Evolutionary conservation across 257 asterid genomes (phyloP), one percentile per base, ranked within the genome.

Genomic region (Petunia secreta): DNA sequence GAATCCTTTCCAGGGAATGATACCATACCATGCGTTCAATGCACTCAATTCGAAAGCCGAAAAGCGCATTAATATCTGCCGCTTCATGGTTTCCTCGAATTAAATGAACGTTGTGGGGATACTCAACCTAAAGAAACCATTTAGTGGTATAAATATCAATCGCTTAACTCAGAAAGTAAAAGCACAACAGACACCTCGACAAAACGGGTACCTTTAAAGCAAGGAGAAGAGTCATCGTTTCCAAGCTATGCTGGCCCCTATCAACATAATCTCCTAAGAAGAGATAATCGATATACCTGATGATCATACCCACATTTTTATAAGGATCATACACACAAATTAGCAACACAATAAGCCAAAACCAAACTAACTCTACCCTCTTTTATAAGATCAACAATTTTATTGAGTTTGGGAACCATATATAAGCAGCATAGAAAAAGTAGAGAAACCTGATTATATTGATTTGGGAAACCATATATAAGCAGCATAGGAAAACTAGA

Each of bases 81-180:
- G 99, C 99, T 91, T 95, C 99, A 87, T 95, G 99, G 86, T 95
- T 95, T 55, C 99, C 99, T 77, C 98, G 98, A 82, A 96, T 96
- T 81, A 96, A 87, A 86, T 96, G 99, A 79, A 96, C 83, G 87
- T 92, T 97, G 80, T 84, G 87, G 65, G 97, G 89, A 90, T 94
- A 88, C 85, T 96, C 98, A 64, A 91, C 97, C 99, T 96, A 85
- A 82, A 85, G 43, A 16, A 87, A 59, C 78, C 73, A 65, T 50
- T 82, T 63, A 48, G 63, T 16, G 1, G 44, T 16, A 8, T 78
- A 53, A 79, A 80, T 39, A 83, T 83, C 57, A 86, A 77, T 59
- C 50, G 40, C 59, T 60, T 54, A 59, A 75, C 55, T 75, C 63
- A 9, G 43, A 46, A 75, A 59, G 54, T 50, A 76, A 48, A 39